Evolutionary conservation across 228 moss, liverwort and hornwort species (phyloP), one percentile per base, ranked within the genome.

Genomic region (Sphagnum fallax): DNA sequence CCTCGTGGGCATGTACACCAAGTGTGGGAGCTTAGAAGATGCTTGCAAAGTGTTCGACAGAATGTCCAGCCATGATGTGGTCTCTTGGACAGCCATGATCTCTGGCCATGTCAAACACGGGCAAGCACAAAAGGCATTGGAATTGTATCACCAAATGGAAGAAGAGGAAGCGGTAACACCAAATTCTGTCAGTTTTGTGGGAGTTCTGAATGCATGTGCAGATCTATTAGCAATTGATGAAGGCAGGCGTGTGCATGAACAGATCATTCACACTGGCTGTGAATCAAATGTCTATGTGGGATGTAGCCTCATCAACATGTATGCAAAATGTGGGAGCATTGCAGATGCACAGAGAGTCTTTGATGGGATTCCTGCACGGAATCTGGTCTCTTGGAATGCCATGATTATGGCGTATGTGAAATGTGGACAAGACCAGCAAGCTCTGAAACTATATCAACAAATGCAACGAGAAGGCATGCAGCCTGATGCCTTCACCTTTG

Each of bases 61-160:
- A 65, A 83, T 83, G 80, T 65, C 65, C 61, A 66, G 61, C 62
- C 75, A 73, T 16, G 79, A 87, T 75, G 71, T 84, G 49, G 75
- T 87, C 65, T 81, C 84, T 32, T 87, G 87, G 87, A 87, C 81
- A 53, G 49, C 87, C 16, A 73, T 87, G 51, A 77, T 87, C 66
- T 71, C 75, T 66, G 78, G 70, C 8, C 73, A 76, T 69, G 75
- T 75, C 6, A 76, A 81, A 8, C 69, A 75, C 65, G 60, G 69
- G 12, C 11, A 53, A 6, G 69, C 58, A 16, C 58, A 69, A 49
- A 48, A 69, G 12, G 60, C 69, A 49, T 53, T 59, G 11, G 10
- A 60, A 47, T 16, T 69, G 6, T 69, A 58, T 49, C 52, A 69
- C 10, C 60, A 50, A 48, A 69, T 69, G 69, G 48, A 49, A 47